A percentile compares a stretch with the other conserved stretches of the same genome.
phyloP scores from a whole-genome alignment of 164 flowering plant species.

The Liriodendron chinense region DNA sequence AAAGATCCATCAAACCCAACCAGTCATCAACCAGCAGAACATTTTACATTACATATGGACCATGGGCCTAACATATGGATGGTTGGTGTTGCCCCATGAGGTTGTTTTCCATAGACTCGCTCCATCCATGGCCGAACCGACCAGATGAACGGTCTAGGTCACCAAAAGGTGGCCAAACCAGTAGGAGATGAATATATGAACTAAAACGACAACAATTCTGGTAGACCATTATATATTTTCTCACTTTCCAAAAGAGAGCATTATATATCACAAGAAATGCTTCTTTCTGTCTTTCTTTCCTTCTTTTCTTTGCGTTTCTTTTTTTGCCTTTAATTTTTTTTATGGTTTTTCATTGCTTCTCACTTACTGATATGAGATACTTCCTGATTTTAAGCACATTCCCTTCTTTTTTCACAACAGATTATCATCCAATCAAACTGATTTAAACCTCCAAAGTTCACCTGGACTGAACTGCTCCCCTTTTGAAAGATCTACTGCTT shows the following conservation, averaged over 20 bases:
- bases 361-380: neutral
- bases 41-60: neutral
- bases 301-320: no score
- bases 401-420: neutral
- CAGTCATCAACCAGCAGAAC: neutral
- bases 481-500: constrained; percentile 44
- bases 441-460: constrained; percentile 10
- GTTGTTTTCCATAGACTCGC: neutral
- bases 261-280: no score
- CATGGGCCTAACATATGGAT: neutral
- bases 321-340: neutral
- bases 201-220: no score
- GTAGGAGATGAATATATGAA: no score
- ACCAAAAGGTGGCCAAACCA: no score
- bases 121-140: neutral
- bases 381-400: neutral
- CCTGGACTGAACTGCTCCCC: constrained; percentile 63
- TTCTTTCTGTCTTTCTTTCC: no score
- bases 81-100: neutral
- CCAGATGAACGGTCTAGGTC: no score
- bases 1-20: neutral
- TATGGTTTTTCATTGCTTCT: neutral
- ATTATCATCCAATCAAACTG: no score
- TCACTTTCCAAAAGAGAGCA: no score
- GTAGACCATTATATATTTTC: no score